Percentiles rank a stretch among this genome's conserved stretches.
Evolutionary conservation across 176 grass and related monocot genomes (phyloP).

Genomic region (Musa acuminata): DNA sequence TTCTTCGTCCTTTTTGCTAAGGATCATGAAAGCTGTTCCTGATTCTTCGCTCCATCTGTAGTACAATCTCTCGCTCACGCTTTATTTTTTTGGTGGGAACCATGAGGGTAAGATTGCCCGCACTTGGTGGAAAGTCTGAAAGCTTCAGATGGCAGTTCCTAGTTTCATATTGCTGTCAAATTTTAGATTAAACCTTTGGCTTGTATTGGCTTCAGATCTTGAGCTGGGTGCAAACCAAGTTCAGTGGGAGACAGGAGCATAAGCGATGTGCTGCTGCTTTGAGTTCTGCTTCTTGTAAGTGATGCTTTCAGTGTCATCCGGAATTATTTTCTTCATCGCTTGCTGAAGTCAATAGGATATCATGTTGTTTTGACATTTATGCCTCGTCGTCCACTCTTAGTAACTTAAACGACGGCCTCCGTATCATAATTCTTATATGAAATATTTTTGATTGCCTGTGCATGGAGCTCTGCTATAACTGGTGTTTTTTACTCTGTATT

Average conservation of each 20-base stretch:
- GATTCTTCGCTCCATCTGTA: not conserved
- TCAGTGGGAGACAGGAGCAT: slow-evolving; percentile 34
- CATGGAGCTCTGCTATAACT: too few species aligned
- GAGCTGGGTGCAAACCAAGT: slow-evolving; percentile 57
- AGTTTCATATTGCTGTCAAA: too few species aligned
- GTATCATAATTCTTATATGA: too few species aligned
- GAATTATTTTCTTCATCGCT: too few species aligned
- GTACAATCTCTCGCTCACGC: not conserved
- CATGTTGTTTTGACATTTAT: too few species aligned
- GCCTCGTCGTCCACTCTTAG: too few species aligned
- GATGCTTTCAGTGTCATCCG: not conserved
- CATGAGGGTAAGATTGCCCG: not conserved
- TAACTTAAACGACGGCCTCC: too few species aligned
- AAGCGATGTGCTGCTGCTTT: slow-evolving; percentile 22
- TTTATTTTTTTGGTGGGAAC: not conserved
- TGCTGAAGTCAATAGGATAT: too few species aligned
- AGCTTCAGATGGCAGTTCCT: too few species aligned
- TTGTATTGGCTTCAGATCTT: slow-evolving; percentile 41
- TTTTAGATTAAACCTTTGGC: not conserved
- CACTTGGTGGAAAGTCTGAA: too few species aligned
- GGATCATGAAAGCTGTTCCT: not conserved
- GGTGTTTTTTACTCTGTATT: not conserved
- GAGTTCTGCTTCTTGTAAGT: slow-evolving; percentile 21
- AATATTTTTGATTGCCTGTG: too few species aligned
- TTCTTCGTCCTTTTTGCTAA: not conserved